Evolutionary conservation across 495 filamentous ascomycete species (phyloP), one percentile per base, ranked within the genome.

Genomic region (Penicillium parvum): DNA sequence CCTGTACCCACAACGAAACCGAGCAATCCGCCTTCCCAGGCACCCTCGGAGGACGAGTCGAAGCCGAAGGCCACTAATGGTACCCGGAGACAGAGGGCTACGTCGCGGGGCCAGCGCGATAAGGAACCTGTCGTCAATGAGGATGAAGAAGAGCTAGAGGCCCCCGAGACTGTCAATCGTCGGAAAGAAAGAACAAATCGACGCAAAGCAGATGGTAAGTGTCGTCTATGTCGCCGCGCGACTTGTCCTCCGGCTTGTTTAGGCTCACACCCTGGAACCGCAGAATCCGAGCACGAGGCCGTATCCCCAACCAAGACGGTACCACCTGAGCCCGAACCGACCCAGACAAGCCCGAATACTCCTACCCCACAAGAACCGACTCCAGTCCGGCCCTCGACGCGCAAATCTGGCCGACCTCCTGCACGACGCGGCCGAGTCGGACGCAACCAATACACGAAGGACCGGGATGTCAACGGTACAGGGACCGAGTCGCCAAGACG

Each of bases 371-470:
- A 57, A 50, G 67, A 73, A 15, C 55, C 65, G 37, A 56, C 66
- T 30, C 61, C 71, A 27, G 49, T 52, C 10, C 65, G 71, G 29
- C 65, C 67, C 8, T 65, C 68, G 40, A 78, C 71, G 57, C 84
- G 83, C 55, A 90, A 90, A 55, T 82, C 79, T 12, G 76, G 83
- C 17, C 71, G 83, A 26, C 78, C 84, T 15, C 78, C 82, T 25
- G 74, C 79, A 19, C 68, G 75, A 45, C 71, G 82, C 19, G 78
- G 81, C 18, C 77, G 88, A 62, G 67, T 85, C 27, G 90, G 89
- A 10, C 82, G 87, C 41, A 94, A 94, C 48, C 90, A 94, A 65
- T 90, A 92, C 52, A 92, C 85, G 0, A 79, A 81, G 59, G 87
- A 92, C 50, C 74, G 78, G 17, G 83, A 88, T 48, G 60, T 65